Evolutionary conservation across 1,284 basidiomycete species (phyloP).

Genomic region (Rugosomyces carneus): DNA sequence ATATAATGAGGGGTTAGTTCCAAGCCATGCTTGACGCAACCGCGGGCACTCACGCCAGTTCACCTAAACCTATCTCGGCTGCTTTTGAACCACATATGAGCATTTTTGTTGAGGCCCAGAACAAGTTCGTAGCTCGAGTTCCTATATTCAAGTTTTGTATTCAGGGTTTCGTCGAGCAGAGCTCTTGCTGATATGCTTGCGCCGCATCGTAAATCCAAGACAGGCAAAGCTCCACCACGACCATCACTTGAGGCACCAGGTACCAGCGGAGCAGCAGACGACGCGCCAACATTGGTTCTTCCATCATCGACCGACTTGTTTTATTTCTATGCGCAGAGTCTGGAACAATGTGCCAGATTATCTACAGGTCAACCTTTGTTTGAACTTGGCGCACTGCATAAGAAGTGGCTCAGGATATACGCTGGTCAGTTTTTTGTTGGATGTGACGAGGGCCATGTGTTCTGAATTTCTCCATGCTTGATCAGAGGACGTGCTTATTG

Average conservation of each 20-base stretch:
- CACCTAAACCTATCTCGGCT: conserved; percentile 67
- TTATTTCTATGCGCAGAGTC: conserved; percentile 92
- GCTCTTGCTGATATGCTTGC: conserved; percentile 78
- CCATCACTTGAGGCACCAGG: conserved; percentile 61
- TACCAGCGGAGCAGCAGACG: conserved; percentile 36
- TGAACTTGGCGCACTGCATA: conserved; percentile 75
- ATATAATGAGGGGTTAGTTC: conserved; percentile 32
- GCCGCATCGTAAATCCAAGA: conserved; percentile 60
- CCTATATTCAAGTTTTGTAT: too few relatives aligned
- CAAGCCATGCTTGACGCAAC: conserved; percentile 54
- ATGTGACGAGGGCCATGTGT: neutral
- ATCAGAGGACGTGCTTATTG: conserved; percentile 78
- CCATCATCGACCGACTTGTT: conserved; percentile 96
- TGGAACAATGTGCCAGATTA: conserved; percentile 89
- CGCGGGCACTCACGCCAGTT: conserved; percentile 40
- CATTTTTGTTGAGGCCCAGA: conserved; percentile 94
- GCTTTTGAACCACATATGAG: conserved; percentile 91
- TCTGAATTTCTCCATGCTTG: neutral
- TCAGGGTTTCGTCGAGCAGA: conserved; percentile 34
- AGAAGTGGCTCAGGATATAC: conserved; percentile 92
- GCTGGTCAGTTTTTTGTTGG: conserved; percentile 53
- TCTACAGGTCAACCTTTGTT: conserved; percentile 79
- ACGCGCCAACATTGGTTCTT: conserved; percentile 64
- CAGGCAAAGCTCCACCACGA: conserved; percentile 39
- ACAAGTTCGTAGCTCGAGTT: conserved; percentile 54